These are phyloP conservation scores for Xylariaceae sp. DNA, from an alignment of 2,329 filamentous ascomycete species.

Conservation along the genomic window DNA sequence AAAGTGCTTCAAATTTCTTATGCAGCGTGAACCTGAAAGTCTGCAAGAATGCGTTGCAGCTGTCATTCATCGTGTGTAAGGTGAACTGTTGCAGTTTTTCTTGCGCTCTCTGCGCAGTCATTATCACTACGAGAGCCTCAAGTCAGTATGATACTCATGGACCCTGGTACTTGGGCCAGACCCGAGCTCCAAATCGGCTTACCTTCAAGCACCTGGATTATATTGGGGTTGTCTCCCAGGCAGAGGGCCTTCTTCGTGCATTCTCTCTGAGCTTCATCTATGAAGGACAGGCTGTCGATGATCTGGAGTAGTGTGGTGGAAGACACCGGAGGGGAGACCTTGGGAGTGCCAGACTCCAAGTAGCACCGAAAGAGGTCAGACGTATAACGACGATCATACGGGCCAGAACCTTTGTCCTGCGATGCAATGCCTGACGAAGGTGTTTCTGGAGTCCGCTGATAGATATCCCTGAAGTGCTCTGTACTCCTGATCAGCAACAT, in stretches of 20 bases:
- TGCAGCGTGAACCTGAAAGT: not conserved
- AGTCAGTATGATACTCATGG: not conserved
- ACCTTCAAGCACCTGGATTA: not conserved
- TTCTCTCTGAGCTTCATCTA: not conserved
- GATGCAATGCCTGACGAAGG: not conserved
- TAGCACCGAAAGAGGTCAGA: not conserved
- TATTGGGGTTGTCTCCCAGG: not conserved
- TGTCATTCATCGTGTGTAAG: conserved; percentile 8
- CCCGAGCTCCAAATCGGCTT: not conserved
- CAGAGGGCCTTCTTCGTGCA: not conserved
- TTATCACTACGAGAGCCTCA: not conserved
- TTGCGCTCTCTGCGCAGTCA: not conserved
- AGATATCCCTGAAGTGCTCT: not conserved
- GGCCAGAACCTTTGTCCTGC: not conserved
- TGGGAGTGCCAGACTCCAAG: not conserved
- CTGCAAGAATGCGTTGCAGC: conserved; percentile 4
- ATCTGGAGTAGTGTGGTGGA: not conserved
- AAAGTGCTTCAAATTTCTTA: not conserved
- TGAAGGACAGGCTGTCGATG: not conserved
- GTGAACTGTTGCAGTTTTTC: conserved; percentile 3
- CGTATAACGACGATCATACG: not conserved
- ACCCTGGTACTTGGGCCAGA: too few relatives aligned
- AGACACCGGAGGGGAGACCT: not conserved
- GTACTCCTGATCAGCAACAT: not conserved
- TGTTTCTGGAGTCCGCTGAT: not conserved